phyloP scores from a whole-genome alignment of 1,284 basidiomycete genomes.

The Melampsora larici-populina region DNA sequence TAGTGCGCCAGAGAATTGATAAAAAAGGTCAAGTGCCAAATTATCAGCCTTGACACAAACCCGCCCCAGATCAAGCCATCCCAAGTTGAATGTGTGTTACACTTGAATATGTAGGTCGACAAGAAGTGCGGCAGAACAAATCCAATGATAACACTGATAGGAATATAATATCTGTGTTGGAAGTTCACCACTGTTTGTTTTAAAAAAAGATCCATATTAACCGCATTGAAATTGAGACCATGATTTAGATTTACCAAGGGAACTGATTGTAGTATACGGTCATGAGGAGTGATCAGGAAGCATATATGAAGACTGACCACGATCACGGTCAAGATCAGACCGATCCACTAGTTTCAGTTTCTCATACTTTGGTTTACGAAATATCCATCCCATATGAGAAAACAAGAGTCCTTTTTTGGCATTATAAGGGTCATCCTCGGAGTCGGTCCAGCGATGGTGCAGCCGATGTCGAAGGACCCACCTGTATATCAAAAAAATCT shows the following conservation, averaged over 20 bases:
- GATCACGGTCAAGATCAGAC: constrained; percentile 68
- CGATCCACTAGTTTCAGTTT: constrained; percentile 65
- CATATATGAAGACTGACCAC: constrained; percentile 56
- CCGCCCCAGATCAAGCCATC: constrained; percentile 70
- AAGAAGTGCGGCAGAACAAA: constrained; percentile 62
- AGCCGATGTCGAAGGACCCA: constrained; percentile 64
- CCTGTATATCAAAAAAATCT: constrained; percentile 59
- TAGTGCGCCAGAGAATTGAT: constrained; percentile 78
- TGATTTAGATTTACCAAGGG: neutral
- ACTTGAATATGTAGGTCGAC: constrained; percentile 63
- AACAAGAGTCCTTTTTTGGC: constrained; percentile 69
- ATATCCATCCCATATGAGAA: constrained; percentile 80
- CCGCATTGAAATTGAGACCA: neutral
- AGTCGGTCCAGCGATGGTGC: constrained; percentile 63
- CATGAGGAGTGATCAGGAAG: neutral
- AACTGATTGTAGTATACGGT: neutral
- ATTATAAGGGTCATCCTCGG: constrained; percentile 58
- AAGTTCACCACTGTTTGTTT: constrained; percentile 69
- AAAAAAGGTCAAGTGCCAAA: constrained; percentile 73
- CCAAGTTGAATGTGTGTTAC: constrained; percentile 58
- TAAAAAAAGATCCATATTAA: neutral
- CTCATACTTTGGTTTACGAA: constrained; percentile 68
- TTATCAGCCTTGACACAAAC: constrained; percentile 62
- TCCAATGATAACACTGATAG: constrained; percentile 8
- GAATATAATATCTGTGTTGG: constrained; percentile 67